These are phyloP conservation scores for Wickerhamomyces bovis DNA, from an alignment of 805 yeast species.

Conservation along the genomic window DNA sequence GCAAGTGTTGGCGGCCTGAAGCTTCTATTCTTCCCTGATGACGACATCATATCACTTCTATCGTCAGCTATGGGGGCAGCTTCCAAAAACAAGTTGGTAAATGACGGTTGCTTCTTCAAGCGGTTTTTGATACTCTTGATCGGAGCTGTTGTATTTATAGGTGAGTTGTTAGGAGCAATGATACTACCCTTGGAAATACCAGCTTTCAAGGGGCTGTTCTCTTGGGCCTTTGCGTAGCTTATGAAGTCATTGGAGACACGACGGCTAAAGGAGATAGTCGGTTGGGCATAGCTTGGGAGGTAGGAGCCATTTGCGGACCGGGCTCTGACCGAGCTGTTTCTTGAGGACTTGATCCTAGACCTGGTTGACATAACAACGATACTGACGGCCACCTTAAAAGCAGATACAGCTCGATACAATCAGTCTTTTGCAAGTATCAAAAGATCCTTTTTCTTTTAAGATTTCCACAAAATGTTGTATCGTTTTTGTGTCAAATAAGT, in stretches of 20 bases:
- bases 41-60: not conserved
- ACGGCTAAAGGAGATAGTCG: constrained; percentile 15
- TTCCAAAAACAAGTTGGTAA: not conserved
- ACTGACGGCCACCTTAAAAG: not conserved
- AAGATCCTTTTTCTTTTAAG: too few relatives aligned
- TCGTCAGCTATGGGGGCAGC: not conserved
- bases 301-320: not conserved
- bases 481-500: not conserved
- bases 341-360: not conserved
- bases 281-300: constrained; percentile 20
- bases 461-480: not conserved
- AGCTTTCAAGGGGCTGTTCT: constrained; percentile 1
- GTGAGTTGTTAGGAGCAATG: not conserved
- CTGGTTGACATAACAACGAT: not conserved
- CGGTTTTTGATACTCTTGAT: not conserved
- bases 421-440: too few relatives aligned
- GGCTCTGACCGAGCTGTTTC: not conserved
- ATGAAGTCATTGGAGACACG: not conserved
- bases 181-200: constrained; percentile 1
- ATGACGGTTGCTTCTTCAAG: not conserved
- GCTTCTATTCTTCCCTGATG: not conserved
- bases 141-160: not conserved
- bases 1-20: not conserved
- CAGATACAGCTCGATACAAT: too few relatives aligned
- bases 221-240: not conserved